Evolutionary conservation across 2,329 filamentous ascomycete species (phyloP), one percentile per base, ranked within the genome.

Genomic region (Cyanodermella asteris): DNA sequence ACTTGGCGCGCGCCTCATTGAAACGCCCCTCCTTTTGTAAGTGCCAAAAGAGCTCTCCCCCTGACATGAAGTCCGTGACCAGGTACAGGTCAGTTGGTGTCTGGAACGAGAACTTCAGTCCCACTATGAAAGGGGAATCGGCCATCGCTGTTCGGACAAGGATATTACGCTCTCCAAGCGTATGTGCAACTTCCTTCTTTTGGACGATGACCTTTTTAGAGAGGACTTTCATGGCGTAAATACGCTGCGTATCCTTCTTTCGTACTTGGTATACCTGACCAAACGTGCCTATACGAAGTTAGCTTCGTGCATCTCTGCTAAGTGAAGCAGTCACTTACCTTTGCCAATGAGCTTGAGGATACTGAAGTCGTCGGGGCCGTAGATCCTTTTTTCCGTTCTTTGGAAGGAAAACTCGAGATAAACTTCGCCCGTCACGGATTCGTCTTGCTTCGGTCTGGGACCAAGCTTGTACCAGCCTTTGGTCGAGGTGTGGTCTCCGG

Each of bases 121-220:
- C 84, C 20, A 97, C 87, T 33, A 97, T 97, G 44, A 97, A 97
- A 0, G 84, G 80, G 10, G 87, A 97, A 35, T 94, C 81, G 1
- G 84, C 72, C 52, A 77, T 94, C 15, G 87, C 87, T 4, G 87
- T 97, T 35, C 87, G 75, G 20, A 97, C 87, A 23, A 97, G 60
- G 36, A 97, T 97, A 44, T 97, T 97, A 31, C 87, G 69, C 52
- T 97, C 87, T 36, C 87, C 87, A 18, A 97, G 72, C 0, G 87
- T 97, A 46, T 97, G 87, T 10, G 84, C 81, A 24, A 97, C 81
- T 49, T 97, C 87, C 52, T 97, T 97, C 65, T 97, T 97, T 53
- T 97, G 87, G 14, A 97, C 87, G 41, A 97, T 97, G 26, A 97
- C 87, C 59, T 97, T 97, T 61, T 97, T 97, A 25, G 87, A 93